phyloP scores from a whole-genome alignment of 495 filamentous ascomycete genomes.

The Hypoxylon trugodes region DNA sequence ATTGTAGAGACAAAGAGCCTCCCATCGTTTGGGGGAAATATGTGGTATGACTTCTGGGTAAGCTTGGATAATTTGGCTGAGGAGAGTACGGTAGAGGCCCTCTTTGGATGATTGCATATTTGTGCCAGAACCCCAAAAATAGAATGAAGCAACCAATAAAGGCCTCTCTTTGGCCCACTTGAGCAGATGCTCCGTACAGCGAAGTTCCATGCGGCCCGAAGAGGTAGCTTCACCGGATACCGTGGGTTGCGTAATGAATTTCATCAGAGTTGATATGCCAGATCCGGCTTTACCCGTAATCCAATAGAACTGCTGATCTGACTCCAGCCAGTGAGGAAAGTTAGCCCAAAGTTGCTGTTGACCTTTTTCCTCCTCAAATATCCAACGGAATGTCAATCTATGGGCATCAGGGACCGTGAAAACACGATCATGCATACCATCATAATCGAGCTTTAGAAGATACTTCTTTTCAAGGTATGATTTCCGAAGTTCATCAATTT shows the following conservation, averaged over 20 bases:
- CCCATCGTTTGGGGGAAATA: conserved; percentile 31
- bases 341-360: not conserved
- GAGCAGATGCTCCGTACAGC: not conserved
- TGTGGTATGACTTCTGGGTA: not conserved
- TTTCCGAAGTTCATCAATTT: not conserved
- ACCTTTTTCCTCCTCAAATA: not conserved
- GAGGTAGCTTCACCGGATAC: no score
- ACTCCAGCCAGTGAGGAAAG: not conserved
- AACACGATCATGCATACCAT: not conserved
- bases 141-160: not conserved
- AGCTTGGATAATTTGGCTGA: conserved; percentile 15
- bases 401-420: not conserved
- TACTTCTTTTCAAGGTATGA: not conserved
- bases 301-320: not conserved
- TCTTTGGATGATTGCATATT: conserved; percentile 31
- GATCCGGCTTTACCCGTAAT: no score
- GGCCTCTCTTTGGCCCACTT: not conserved
- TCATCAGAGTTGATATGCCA: conserved; percentile 4
- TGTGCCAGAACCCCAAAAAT: not conserved
- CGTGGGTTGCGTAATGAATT: not conserved
- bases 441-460: not conserved
- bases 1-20: conserved; percentile 13
- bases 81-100: conserved; percentile 27
- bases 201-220: not conserved
- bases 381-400: not conserved